A percentile compares a stretch with the other conserved stretches of the same genome.
Conservation (phyloP, 2,329 filamentous ascomycete genomes). For the Aspergillus neoniger region DNA sequence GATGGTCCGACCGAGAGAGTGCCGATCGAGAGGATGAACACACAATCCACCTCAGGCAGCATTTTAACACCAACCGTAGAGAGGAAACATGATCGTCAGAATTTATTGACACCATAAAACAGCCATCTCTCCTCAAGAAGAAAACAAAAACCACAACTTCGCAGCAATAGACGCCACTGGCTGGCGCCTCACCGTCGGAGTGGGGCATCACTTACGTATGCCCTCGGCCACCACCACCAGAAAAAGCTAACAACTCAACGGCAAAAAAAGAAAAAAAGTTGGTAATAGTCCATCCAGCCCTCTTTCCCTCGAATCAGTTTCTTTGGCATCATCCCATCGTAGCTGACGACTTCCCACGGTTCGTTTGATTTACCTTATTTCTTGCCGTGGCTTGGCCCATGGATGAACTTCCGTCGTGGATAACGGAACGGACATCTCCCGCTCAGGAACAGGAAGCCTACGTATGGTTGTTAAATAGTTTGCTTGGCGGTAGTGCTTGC, state of each 20-base stretch:
- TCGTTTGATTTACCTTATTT: slow-evolving; percentile 3
- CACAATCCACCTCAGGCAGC: no score
- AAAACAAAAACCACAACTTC: background rate
- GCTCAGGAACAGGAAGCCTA: background rate
- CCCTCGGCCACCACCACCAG: background rate
- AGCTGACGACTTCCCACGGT: slow-evolving; percentile 4
- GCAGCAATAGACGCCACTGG: background rate
- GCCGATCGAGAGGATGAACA: no score
- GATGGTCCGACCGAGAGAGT: no score
- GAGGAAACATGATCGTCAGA: no score
- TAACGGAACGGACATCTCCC: background rate
- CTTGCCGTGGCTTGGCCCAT: background rate
- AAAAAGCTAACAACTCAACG: background rate
- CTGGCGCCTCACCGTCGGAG: background rate
- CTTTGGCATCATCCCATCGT: background rate
- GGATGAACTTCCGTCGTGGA: background rate
- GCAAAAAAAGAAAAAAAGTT: background rate
- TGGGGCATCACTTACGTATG: slow-evolving; percentile 10
- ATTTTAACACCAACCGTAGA: no score
- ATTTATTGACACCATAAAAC: no score
- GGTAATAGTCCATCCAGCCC: background rate
- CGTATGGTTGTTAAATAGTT: background rate
- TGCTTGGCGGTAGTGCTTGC: background rate
- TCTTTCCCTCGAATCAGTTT: background rate
- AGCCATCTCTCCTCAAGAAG: background rate